Conservation (phyloP, 306 rosid species). For the Cajanus cajan region DNA sequence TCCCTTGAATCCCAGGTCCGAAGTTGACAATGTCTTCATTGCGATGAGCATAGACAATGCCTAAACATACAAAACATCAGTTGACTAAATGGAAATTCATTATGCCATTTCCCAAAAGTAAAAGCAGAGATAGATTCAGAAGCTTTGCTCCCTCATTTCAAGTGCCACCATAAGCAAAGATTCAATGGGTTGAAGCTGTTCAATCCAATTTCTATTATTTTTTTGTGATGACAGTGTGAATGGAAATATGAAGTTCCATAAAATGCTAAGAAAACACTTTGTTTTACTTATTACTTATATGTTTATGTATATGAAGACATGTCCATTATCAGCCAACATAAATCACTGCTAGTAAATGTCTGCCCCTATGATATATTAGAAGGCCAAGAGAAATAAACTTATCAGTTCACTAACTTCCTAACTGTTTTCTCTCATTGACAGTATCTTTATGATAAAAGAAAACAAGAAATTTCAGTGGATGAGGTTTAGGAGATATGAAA, state of each 20-base stretch:
- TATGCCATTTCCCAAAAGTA: not conserved
- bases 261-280: not conserved
- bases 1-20: slow-evolving; percentile 47
- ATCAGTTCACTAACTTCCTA: not conserved
- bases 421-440: not conserved
- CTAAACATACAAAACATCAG: slow-evolving; percentile 37
- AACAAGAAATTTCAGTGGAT: not conserved
- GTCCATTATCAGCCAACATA: not conserved
- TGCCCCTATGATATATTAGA: not conserved
- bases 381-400: slow-evolving; percentile 1
- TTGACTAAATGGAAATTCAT: not conserved
- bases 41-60: slow-evolving; percentile 79
- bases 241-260: not conserved
- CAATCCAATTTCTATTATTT: not conserved
- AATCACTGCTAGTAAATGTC: not conserved
- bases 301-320: not conserved
- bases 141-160: slow-evolving; percentile 16
- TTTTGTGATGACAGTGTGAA: not conserved
- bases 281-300: not conserved
- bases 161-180: slow-evolving; percentile 7
- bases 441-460: slow-evolving; percentile 7
- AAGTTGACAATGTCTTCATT: slow-evolving; percentile 77
- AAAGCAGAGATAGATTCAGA: not conserved
- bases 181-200: not conserved
- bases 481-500: slow-evolving; percentile 6